Conservation (phyloP, 108 stramenopile species). For the Cyclostephanos tholiformis region DNA sequence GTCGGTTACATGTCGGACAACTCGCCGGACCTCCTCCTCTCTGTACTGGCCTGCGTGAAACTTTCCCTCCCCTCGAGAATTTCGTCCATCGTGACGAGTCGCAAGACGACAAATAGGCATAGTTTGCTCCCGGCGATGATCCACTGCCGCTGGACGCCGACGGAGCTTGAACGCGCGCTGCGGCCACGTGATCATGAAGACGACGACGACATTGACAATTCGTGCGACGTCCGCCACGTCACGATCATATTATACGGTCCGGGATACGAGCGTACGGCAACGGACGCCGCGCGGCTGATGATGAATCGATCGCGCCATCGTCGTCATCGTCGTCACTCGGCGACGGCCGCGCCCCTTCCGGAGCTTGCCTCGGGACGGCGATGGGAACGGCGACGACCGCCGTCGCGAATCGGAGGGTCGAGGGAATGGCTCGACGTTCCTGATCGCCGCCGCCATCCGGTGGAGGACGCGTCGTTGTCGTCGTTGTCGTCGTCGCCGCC, state of each 20-base stretch:
- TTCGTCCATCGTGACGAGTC: too few species aligned
- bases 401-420: too few species aligned
- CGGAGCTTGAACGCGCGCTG: constrained; percentile 59
- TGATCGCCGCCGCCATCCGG: neutral
- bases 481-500: neutral
- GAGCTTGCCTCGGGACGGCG: neutral
- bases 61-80: too few species aligned
- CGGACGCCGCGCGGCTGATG: constrained; percentile 24
- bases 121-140: constrained; percentile 57
- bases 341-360: constrained; percentile 26
- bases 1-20: constrained; percentile 54
- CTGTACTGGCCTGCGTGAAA: constrained; percentile 56
- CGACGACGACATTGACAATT: constrained; percentile 6
- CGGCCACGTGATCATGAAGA: constrained; percentile 2
- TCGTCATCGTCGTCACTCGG: too few species aligned
- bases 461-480: neutral
- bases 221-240: neutral
- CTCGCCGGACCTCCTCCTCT: constrained; percentile 63
- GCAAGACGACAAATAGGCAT: too few species aligned
- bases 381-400: too few species aligned
- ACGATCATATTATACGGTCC: constrained; percentile 33
- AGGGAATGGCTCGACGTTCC: too few species aligned
- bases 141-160: constrained; percentile 76
- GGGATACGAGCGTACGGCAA: constrained; percentile 40
- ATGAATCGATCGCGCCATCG: constrained; percentile 8